These are phyloP conservation scores for Torulaspora indica DNA, from an alignment of 805 yeast species.

Conservation along the genomic window DNA sequence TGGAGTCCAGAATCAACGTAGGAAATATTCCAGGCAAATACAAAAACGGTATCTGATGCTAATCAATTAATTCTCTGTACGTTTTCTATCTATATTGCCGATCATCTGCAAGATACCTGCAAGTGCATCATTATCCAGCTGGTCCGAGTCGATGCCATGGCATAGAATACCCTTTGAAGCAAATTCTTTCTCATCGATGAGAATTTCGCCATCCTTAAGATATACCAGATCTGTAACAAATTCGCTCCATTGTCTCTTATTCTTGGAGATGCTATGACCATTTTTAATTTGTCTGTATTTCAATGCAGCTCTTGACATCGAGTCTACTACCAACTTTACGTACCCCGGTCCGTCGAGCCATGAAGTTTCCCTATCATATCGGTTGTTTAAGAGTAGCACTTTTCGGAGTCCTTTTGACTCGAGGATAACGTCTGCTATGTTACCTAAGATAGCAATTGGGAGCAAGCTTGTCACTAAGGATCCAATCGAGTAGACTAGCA, in stretches of 20 bases:
- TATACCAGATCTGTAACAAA: constrained; percentile 63
- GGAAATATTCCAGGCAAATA: constrained; percentile 41
- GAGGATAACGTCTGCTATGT: constrained; percentile 60
- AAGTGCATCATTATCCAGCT: constrained; percentile 24
- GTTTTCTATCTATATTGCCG: not conserved
- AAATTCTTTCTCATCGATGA: constrained; percentile 43
- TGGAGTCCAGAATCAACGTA: constrained; percentile 38
- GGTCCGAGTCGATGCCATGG: constrained; percentile 29
- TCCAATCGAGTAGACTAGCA: constrained; percentile 75
- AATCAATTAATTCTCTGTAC: not conserved
- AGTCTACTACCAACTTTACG: constrained; percentile 46
- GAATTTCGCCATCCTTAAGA: constrained; percentile 47
- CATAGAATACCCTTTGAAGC: constrained; percentile 45
- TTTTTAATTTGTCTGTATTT: constrained; percentile 24
- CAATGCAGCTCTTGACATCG: constrained; percentile 27
- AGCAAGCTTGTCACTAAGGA: constrained; percentile 82
- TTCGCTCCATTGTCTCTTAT: constrained; percentile 36
- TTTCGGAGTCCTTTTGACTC: constrained; percentile 37
- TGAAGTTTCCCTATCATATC: constrained; percentile 72
- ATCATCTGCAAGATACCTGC: constrained; percentile 15
- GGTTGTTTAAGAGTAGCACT: constrained; percentile 67
- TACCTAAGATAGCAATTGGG: constrained; percentile 71
- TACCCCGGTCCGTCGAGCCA: constrained; percentile 60
- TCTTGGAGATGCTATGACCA: constrained; percentile 4
- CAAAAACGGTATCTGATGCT: constrained; percentile 24